Evolutionary conservation across 1,139 yeast genomes (phyloP).

Genomic region (Candida smagusa): DNA sequence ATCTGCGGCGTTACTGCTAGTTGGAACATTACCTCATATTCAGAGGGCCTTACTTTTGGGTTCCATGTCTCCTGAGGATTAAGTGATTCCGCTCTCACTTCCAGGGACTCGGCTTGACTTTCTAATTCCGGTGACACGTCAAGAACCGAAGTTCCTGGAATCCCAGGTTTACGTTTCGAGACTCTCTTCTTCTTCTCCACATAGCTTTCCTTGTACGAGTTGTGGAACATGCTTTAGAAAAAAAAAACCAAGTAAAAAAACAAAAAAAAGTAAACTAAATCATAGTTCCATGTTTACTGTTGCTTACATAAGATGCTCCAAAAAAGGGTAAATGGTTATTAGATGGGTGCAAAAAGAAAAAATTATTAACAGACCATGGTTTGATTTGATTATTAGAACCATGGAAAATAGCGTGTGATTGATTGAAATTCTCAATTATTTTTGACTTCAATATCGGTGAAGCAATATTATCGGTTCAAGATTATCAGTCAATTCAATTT

Average conservation of each 20-base stretch:
- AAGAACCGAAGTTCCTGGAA: slow-evolving; percentile 14
- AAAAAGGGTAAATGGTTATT: too few relatives aligned
- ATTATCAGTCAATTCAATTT: too few relatives aligned
- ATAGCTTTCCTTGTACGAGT: slow-evolving; percentile 11
- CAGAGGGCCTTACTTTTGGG: neutral
- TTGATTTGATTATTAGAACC: too few relatives aligned
- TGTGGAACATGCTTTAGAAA: slow-evolving; percentile 8
- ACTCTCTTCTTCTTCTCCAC: slow-evolving; percentile 8
- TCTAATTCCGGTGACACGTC: slow-evolving; percentile 2
- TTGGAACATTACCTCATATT: neutral
- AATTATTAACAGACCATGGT: too few relatives aligned
- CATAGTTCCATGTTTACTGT: too few relatives aligned
- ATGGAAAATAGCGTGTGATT: too few relatives aligned
- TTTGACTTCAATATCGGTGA: too few relatives aligned
- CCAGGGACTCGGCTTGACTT: neutral
- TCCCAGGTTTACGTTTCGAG: slow-evolving; percentile 7
- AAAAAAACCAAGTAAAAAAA: slow-evolving; percentile 1
- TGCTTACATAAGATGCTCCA: too few relatives aligned
- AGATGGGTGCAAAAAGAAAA: too few relatives aligned
- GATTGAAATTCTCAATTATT: too few relatives aligned
- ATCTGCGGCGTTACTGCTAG: too few relatives aligned
- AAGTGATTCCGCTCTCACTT: neutral
- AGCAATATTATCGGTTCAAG: too few relatives aligned
- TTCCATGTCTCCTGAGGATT: neutral
- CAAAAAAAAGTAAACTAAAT: neutral